Conservation (phyloP, 306 rosid genomes). For the Ceratonia siliqua region DNA sequence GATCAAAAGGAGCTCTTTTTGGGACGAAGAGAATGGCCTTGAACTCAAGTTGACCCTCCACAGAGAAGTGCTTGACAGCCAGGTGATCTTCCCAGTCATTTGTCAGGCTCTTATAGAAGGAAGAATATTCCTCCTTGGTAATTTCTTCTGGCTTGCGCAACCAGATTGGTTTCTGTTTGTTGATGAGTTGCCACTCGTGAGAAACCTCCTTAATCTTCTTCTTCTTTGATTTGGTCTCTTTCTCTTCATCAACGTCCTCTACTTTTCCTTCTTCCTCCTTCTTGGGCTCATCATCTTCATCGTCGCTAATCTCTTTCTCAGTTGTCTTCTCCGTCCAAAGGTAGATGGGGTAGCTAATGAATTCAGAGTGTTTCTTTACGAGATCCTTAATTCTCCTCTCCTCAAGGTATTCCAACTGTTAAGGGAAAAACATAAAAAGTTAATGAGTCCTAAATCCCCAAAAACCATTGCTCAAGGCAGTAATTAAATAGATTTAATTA, state of each 20-base stretch:
- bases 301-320: conserved; percentile 67
- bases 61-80: conserved; percentile 66
- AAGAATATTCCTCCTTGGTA: conserved; percentile 57
- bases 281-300: conserved; percentile 62
- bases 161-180: conserved; percentile 75
- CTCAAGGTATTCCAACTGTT: conserved; percentile 66
- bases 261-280: conserved; percentile 61
- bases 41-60: conserved; percentile 73
- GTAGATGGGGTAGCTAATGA: conserved; percentile 65
- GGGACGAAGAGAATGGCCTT: conserved; percentile 65
- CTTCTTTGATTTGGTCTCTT: conserved; percentile 52
- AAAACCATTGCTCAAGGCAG: neutral
- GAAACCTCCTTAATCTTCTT: conserved; percentile 68
- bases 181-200: conserved; percentile 68
- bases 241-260: conserved; percentile 59
- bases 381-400: conserved; percentile 67
- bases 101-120: conserved; percentile 68
- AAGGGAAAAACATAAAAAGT: neutral
- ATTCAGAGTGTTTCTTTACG: conserved; percentile 70
- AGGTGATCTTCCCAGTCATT: conserved; percentile 74
- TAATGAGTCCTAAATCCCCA: neutral
- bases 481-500: neutral
- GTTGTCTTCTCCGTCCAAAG: conserved; percentile 68
- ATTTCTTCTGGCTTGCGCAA: conserved; percentile 67
- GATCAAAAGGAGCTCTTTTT: conserved; percentile 63